Base-by-base conservation (phyloP, 2,329 filamentous ascomycete species). In the Mariannaea sp. region DNA sequence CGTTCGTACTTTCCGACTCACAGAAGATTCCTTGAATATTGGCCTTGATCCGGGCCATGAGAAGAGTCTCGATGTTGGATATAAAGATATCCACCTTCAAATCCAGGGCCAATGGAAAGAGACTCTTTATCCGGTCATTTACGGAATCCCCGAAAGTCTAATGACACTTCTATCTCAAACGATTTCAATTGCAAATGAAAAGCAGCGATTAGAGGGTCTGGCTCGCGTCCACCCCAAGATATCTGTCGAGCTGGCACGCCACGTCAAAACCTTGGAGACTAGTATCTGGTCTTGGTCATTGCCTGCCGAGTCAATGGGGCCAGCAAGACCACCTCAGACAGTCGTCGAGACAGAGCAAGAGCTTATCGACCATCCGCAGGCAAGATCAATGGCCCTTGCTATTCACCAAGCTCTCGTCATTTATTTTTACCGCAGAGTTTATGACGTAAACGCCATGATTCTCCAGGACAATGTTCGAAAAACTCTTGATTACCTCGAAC, bases 401-500 rank as follows among this genome's bases (percentile, higher is more conserved):
- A 73, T 79, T 49, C 72, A 75, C 7, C 69, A 75, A 27, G 74
- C 75, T 0, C 56, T 78, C 9, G 62, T 72, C 4, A 76, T 79
- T 3, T 78, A 75, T 58, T 78, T 78, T 41, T 77, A 78, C 55
- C 68, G 76, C 1, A 65, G 75, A 4, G 71, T 79, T 0, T 65
- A 68, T 38, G 59, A 66, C 26, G 63, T 68, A 47, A 73, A 74
- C 26, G 67, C 73, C 8, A 71, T 72, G 40, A 68, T 76, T 3
- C 49, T 78, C 0, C 75, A 78, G 41, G 63, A 70, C 57, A 66
- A 60, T 3, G 75, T 78, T 0, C 55, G 59, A 1, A 68, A 68
- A 12, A 68, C 75, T 0, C 57, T 73, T 0, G 73, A 77, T 17
- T 69, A 66, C 19, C 64, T 78, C 0, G 53, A 74, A 39, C 62